Percentiles rank a stretch among this genome's conserved stretches.
Conservation (phyloP, 768 basidiomycete species). For the Naganishia vaughanmartiniae region DNA sequence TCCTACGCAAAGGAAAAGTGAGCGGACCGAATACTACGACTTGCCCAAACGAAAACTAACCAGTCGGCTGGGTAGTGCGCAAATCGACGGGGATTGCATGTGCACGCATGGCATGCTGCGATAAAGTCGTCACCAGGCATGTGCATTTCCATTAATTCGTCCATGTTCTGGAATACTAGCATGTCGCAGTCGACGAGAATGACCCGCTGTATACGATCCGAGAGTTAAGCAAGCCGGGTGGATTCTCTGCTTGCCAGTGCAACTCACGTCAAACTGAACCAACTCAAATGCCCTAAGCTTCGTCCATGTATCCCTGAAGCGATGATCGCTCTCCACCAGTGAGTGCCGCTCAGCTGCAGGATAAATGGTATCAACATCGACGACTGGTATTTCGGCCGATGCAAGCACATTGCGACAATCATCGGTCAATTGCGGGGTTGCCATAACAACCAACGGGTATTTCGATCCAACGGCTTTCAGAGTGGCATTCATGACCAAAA, state of each 20-base stretch:
- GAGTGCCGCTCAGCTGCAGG: conserved; percentile 49
- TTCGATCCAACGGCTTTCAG: conserved; percentile 60
- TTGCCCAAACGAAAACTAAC: conserved; percentile 52
- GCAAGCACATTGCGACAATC: conserved; percentile 59
- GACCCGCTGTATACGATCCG: conserved; percentile 30
- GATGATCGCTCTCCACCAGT: conserved; percentile 57
- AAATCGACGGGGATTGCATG: conserved; percentile 85
- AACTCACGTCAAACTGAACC: conserved; percentile 50
- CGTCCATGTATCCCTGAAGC: conserved; percentile 67
- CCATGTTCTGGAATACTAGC: conserved; percentile 45
- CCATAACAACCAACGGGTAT: conserved; percentile 79
- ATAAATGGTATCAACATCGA: conserved; percentile 40
- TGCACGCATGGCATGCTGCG: conserved; percentile 83
- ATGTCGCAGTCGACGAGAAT: conserved; percentile 51
- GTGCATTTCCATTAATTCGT: conserved; percentile 46
- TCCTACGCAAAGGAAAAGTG: conserved; percentile 58
- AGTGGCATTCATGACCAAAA: conserved; percentile 63
- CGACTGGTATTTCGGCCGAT: conserved; percentile 57
- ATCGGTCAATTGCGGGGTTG: conserved; percentile 61
- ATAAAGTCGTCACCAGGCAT: conserved; percentile 62
- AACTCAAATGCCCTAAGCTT: conserved; percentile 56
- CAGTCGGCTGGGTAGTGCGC: conserved; percentile 86
- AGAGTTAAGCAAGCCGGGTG: not conserved
- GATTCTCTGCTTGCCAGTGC: not conserved
- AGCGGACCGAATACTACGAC: not conserved